Base-by-base conservation (phyloP, 2,329 filamentous ascomycete genomes). In the Verticillium dahliae region DNA sequence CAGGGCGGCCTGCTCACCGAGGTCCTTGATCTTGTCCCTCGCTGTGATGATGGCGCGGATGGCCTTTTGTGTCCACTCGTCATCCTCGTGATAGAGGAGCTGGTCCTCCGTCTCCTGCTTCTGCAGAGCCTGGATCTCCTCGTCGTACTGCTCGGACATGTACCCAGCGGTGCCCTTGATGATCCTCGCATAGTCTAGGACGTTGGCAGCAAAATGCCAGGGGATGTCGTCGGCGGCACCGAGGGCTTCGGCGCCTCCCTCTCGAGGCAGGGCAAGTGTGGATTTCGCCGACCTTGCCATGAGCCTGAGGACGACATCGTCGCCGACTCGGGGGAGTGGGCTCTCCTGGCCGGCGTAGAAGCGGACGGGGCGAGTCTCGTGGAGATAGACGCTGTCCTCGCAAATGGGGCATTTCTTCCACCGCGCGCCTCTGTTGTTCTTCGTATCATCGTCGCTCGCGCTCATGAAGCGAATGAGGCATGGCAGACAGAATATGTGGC, bases 351-450 rank as follows among this genome's bases (percentile, higher is more conserved):
- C 94, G 45, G 85, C 85, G 69, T 97, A 97, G 83, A 95, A 97
- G 57, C 93, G 85, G 27, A 97, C 93, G 1, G 95, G 92, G 57
- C 91, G 84, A 27, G 90, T 91, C 65, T 99, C 95, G 9, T 91
- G 89, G n/a, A 93, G 83, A 72, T 95, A 96, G n/a, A 99, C 86
- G 57, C 85, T 88, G 73, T 99, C 95, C 78, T 91, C 95, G 73
- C 95, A 99, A 38, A 99, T 93, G 0, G 95, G 94, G 68, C 95
- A 99, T 73, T 96, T 97, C 78, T 96, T 96, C 85, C 91, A 97
- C 60, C 90, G 83, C 35, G 89, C 80, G 68, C 85, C 88, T 76
- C 89, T 93, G 65, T 89, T 87, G 10, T 84, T 78, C 62, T 81
- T 83, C 9, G 77, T 76, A 38, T 90, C 89, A n/a, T 90, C 88